A percentile compares a stretch with the other conserved stretches of the same genome.
phyloP scores from a whole-genome alignment of 169 alveolate genomes.

The Eimeria necatrix region DNA sequence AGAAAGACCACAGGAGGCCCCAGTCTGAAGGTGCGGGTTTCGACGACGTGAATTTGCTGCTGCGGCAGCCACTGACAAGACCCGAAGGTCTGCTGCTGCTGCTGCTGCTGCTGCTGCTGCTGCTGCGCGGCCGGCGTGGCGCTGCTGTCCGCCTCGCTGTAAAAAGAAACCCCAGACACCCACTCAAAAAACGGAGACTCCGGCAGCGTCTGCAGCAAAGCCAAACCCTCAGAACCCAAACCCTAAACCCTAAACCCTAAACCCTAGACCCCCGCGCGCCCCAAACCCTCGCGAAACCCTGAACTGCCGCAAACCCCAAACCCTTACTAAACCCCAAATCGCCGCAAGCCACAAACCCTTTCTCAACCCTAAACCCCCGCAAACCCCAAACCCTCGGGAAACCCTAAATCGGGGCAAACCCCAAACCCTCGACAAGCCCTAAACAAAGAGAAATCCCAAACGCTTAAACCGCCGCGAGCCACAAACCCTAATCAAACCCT shows the following conservation, averaged over 20 bases:
- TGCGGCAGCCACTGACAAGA: conserved; percentile 27
- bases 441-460: too few species aligned
- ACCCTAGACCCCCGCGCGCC: background rate
- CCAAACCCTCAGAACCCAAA: background rate
- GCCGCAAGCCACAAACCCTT: background rate
- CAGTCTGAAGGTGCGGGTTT: background rate
- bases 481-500: too few species aligned
- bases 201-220: background rate
- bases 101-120: background rate
- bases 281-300: background rate
- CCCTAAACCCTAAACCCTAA: background rate
- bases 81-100: background rate
- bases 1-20: background rate
- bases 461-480: too few species aligned
- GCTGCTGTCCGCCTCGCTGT: background rate
- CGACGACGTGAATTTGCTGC: conserved; percentile 3
- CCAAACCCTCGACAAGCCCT: too few species aligned
- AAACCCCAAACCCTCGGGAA: background rate
- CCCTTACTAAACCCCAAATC: background rate
- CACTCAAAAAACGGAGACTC: background rate
- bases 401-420: too few species aligned
- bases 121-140: background rate
- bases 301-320: background rate
- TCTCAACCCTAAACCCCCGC: background rate
- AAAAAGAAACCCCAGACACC: background rate